Conservation (phyloP, 306 rosid genomes). For the Dalbergia cochinchinensis region DNA sequence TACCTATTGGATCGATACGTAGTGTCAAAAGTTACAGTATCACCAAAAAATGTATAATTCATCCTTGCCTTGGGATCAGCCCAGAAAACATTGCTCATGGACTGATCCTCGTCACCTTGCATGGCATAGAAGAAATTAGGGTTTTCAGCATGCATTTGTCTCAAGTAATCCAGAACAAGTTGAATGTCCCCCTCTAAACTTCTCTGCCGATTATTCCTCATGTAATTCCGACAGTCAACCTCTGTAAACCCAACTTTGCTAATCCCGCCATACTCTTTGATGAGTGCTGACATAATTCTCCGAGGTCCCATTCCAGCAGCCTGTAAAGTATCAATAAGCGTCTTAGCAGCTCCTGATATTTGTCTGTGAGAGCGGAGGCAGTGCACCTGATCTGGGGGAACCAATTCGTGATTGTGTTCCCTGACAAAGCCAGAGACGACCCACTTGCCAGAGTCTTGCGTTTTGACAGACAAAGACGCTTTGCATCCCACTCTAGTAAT, state of each 20-base stretch:
- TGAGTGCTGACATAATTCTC: constrained; percentile 94
- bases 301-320: constrained; percentile 99
- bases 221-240: constrained; percentile 97
- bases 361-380: constrained; percentile 97
- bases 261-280: constrained; percentile 96
- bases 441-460: constrained; percentile 99
- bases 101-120: constrained; percentile 86
- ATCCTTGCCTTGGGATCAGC: constrained; percentile 90
- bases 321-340: constrained; percentile 94
- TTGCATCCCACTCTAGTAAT: constrained; percentile 97
- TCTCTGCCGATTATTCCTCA: constrained; percentile 96
- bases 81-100: constrained; percentile 84
- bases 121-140: constrained; percentile 88
- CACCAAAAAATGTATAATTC: constrained; percentile 90
- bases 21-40: constrained; percentile 96
- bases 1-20: constrained; percentile 97
- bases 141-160: constrained; percentile 85
- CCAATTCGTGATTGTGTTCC: constrained; percentile 93
- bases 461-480: constrained; percentile 94
- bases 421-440: constrained; percentile 93
- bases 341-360: constrained; percentile 96
- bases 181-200: constrained; percentile 93
- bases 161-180: constrained; percentile 84
- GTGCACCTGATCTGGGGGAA: constrained; percentile 97
- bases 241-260: constrained; percentile 98